phyloP scores from a whole-genome alignment of 257 asterid species.

The Nicotiana undulata region DNA sequence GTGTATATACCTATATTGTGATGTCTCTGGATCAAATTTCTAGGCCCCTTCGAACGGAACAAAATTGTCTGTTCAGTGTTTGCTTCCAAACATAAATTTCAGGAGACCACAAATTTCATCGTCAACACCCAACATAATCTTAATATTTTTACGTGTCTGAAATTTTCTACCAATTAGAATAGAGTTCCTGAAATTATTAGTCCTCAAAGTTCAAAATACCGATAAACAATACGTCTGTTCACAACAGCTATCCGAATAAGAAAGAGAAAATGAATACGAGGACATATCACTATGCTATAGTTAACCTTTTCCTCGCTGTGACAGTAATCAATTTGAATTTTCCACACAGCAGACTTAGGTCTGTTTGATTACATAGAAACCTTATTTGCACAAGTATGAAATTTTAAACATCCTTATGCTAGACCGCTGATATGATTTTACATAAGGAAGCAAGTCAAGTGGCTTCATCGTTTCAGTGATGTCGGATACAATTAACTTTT shows the following conservation, averaged over 20 bases:
- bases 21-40: too few species aligned
- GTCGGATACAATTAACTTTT: slow-evolving; percentile 50
- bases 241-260: not conserved
- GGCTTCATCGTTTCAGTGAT: slow-evolving; percentile 41
- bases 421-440: slow-evolving; percentile 56
- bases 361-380: not conserved
- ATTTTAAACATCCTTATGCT: slow-evolving; percentile 47
- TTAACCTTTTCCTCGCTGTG: not conserved
- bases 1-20: too few species aligned
- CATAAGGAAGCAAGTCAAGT: slow-evolving; percentile 59
- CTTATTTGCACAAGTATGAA: slow-evolving; percentile 15
- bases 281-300: not conserved
- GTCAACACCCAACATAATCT: too few species aligned
- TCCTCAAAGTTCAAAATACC: not conserved
- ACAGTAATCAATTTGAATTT: not conserved
- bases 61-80: too few species aligned
- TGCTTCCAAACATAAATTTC: too few species aligned
- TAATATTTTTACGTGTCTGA: too few species aligned
- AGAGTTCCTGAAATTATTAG: not conserved
- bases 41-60: too few species aligned
- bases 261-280: not conserved
- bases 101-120: too few species aligned
- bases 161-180: not conserved
- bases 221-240: not conserved
- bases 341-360: not conserved